Conservation (phyloP, 768 basidiomycete genomes). For the Phaffia australis region DNA sequence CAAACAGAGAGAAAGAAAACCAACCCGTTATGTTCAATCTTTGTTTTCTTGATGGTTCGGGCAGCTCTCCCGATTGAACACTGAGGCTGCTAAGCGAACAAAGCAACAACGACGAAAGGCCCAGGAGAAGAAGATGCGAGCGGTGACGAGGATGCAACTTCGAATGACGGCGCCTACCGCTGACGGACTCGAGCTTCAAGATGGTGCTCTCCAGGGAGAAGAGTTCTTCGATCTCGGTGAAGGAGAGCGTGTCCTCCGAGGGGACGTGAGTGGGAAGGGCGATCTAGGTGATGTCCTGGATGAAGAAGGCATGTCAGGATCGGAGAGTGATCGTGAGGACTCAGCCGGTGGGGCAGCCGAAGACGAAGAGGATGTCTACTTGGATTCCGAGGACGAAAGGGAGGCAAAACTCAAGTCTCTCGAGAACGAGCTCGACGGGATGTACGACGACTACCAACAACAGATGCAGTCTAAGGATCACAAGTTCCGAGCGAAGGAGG, state of each 20-base stretch:
- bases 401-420: conserved; percentile 52
- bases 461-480: conserved; percentile 70
- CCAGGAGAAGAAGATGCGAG: conserved; percentile 77
- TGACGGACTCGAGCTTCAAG: conserved; percentile 76
- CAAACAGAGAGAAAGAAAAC: neutral
- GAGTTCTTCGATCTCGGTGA: conserved; percentile 78
- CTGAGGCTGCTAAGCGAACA: conserved; percentile 64
- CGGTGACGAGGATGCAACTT: conserved; percentile 88
- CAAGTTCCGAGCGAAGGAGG: conserved; percentile 74
- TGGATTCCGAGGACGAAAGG: conserved; percentile 50
- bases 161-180: conserved; percentile 97
- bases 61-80: conserved; percentile 73
- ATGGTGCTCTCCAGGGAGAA: conserved; percentile 58
- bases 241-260: conserved; percentile 44
- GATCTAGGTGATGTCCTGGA: conserved; percentile 41
- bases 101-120: conserved; percentile 40
- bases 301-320: conserved; percentile 38
- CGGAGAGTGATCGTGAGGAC: conserved; percentile 35
- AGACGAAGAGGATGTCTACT: conserved; percentile 41
- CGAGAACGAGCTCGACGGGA: conserved; percentile 74
- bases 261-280: conserved; percentile 39
- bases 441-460: conserved; percentile 79
- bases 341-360: conserved; percentile 32
- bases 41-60: conserved; percentile 1
- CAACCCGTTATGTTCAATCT: neutral